Evolutionary conservation across 768 basidiomycete genomes (phyloP), one percentile per base, ranked within the genome.

Genomic region (Pisolithus microcarpus): DNA sequence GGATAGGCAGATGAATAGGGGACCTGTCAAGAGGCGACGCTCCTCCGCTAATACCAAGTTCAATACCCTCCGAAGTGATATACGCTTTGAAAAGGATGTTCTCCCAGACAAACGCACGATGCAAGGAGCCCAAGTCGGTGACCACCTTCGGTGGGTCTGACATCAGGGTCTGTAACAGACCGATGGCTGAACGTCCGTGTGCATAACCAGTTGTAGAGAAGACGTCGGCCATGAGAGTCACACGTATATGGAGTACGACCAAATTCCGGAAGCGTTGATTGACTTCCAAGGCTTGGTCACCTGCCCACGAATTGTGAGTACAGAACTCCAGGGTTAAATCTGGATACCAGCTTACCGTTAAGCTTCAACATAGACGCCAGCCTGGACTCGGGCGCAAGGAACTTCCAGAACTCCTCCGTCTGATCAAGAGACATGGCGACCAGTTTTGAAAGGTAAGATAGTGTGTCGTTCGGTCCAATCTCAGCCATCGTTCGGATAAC

Each of bases 401-500:
- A 59, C 34, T 74, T 72, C 88, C 92, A 93, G 59, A 93, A 85
- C 18, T 75, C 72, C 53, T 73, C 74, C 1, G 90, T 91, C 50
- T 83, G 79, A 36, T 75, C 71, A 47, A 95, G 70, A 7, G 87
- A 87, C 36, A 74, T 71, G 48, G 80, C 79, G 9, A 92, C 87
- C 19, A 89, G 75, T 52, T 76, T 75, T 15, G 85, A 73, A 48
- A 95, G 74, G 55, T 87, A 80, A 23, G 73, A 69, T 26, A 94
- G 74, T 1, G 90, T 87, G 56, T 87, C 85, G 50, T 73, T 79
- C 0, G 87, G 82, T n/a, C 87, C 79, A 30, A 85, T 84, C 61
- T 97, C 94, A 10, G 85, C 84, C 77, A 97, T 84, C 9, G 89
- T 87, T 10, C 91, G 81, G 69, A 95, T 81, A 45, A 93, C 86